Evolutionary conservation across 257 asterid genomes (phyloP).

Genomic region (Thymus mandschuricus): DNA sequence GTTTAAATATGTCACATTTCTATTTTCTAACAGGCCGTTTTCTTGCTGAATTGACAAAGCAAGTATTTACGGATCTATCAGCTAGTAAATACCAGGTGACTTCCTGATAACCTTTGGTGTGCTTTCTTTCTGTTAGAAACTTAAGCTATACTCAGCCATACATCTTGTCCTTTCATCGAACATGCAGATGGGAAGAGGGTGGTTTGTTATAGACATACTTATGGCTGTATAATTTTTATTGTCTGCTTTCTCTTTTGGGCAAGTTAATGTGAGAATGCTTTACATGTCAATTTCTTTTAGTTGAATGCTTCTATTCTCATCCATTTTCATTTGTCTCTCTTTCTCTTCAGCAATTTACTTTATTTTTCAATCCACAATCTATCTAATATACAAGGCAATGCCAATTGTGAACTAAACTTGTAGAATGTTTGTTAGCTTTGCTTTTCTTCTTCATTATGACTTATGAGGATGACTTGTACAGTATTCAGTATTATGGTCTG

Average conservation of each 20-base stretch:
- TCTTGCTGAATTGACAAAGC: constrained; percentile 93
- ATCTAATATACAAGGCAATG: neutral
- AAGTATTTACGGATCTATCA: constrained; percentile 80
- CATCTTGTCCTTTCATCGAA: constrained; percentile 3
- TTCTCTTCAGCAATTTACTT: neutral
- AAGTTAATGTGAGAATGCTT: neutral
- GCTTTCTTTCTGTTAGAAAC: neutral
- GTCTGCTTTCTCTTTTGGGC: neutral
- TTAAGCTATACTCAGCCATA: no score
- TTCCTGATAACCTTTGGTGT: constrained; percentile 31
- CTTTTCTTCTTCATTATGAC: neutral
- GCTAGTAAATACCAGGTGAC: constrained; percentile 97
- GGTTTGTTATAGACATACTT: neutral
- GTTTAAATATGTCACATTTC: constrained; percentile 32
- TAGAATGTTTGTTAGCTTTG: neutral
- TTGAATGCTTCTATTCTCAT: neutral
- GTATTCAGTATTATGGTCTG: neutral
- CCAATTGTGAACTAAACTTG: neutral
- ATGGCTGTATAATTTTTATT: neutral
- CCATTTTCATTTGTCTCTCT: neutral
- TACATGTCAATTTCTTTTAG: neutral
- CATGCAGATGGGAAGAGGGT: constrained; percentile 7
- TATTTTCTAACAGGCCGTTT: constrained; percentile 67
- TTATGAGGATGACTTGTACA: neutral
- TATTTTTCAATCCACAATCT: neutral